Base-by-base conservation (phyloP, 192 early-diverging fungal genomes). In the Coemansia umbellata region DNA sequence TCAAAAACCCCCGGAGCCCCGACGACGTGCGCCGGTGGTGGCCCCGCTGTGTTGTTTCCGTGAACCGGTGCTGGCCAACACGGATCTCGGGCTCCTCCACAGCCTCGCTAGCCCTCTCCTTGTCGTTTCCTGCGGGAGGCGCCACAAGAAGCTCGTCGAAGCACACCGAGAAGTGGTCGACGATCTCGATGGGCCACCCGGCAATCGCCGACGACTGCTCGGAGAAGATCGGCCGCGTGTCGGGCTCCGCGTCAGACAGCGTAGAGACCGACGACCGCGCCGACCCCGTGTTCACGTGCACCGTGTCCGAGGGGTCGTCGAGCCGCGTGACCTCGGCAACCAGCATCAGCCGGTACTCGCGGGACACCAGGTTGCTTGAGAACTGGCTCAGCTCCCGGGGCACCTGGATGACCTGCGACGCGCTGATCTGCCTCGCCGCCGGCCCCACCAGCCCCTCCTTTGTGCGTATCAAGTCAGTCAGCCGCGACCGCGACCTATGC, bases 111-210 rank as follows among this genome's bases (percentile, higher is more conserved):
- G n/a, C n/a, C n/a, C n/a, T n/a, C n/a, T n/a, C n/a, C n/a, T n/a
- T n/a, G n/a, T n/a, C n/a, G n/a, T n/a, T n/a, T n/a, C n/a, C n/a
- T n/a, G n/a, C n/a, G n/a, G n/a, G n/a, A n/a, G n/a, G n/a, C n/a
- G n/a, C n/a, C n/a, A n/a, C n/a, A n/a, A 74, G 64, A 1, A 70
- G 67, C 32, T 66, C 71, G 31, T 74, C 71, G 44, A 74, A 74
- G 24, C 47, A 52, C 53, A 74, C 65, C 37, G 63, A 60, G 48
- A 74, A 74, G 10, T 47, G 60, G 44, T 74, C 72, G 8, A 74
- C 72, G 6, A 74, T 47, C 2, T 74, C 72, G 43, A 74, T 31
- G 1, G 49, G 50, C 72, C 72, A 74, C 22, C 49, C 56, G 21
- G 72, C 65, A 35, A 74, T 74, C 11, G 72, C 72, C 19, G 72